phyloP scores from a whole-genome alignment of 768 basidiomycete species.

The Boletellus sp. region DNA sequence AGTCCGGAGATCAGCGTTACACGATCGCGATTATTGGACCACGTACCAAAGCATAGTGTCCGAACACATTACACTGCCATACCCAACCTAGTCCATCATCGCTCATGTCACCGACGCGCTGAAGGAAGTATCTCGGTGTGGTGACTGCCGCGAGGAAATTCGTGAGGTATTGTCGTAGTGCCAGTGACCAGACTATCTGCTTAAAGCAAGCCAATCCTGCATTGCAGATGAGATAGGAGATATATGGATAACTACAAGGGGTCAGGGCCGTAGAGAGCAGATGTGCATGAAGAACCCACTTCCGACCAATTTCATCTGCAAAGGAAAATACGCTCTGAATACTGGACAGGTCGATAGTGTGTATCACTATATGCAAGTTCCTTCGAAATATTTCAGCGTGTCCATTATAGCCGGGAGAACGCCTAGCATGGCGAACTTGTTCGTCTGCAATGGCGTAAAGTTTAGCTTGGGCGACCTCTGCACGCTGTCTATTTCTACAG shows the following conservation, averaged over 20 bases:
- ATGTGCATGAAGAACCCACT: slow-evolving; percentile 38
- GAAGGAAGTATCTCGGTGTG: slow-evolving; percentile 52
- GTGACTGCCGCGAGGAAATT: slow-evolving; percentile 48
- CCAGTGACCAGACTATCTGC: slow-evolving; percentile 47
- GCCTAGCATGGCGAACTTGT: slow-evolving; percentile 41
- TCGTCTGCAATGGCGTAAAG: slow-evolving; percentile 53
- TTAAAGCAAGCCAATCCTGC: slow-evolving; percentile 66
- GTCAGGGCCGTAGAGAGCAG: neutral
- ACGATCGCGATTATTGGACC: neutral
- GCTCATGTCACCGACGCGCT: slow-evolving; percentile 56
- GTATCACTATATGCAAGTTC: slow-evolving; percentile 57
- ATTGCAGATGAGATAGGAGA: slow-evolving; percentile 79
- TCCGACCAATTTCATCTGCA: slow-evolving; percentile 47
- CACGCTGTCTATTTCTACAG: slow-evolving; percentile 65
- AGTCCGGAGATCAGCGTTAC: slow-evolving; percentile 6
- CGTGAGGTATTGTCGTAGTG: slow-evolving; percentile 45
- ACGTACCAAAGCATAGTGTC: slow-evolving; percentile 74
- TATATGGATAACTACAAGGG: slow-evolving; percentile 61
- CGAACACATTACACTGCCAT: slow-evolving; percentile 85
- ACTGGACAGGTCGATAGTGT: slow-evolving; percentile 60
- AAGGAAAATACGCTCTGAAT: slow-evolving; percentile 62
- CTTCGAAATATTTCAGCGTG: slow-evolving; percentile 56
- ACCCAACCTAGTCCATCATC: slow-evolving; percentile 72
- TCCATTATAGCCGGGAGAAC: slow-evolving; percentile 40
- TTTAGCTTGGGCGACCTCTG: slow-evolving; percentile 55